Evolutionary conservation across 2,329 filamentous ascomycete species (phyloP), one percentile per base, ranked within the genome.

Genomic region (Ampelomyces quisqualis): DNA sequence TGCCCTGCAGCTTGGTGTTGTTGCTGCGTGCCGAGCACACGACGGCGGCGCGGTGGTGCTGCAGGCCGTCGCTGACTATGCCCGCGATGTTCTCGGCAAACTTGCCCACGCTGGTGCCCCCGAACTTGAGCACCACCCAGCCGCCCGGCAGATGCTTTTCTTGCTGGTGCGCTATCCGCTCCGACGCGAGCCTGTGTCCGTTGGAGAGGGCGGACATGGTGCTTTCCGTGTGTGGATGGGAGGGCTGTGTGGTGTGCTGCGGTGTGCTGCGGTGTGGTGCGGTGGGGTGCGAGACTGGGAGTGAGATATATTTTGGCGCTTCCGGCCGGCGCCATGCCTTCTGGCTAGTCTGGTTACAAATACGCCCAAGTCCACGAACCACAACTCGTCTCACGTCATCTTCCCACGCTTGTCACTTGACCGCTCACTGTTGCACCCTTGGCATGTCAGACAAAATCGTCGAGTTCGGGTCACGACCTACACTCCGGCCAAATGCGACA

Each of bases 21-120:
- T 88, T 93, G 72, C 90, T 96, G 66, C 93, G 79, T 28, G 93
- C 93, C 47, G 93, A 98, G 73, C 93, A 98, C 43, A 98, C 91
- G 42, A 98, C 85, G 41, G 90, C 90, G 51, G 96, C 83, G 68
- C 84, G 84, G 64, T 89, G 84, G 42, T 81, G 74, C 39, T 74
- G 74, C 40, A 94, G 63, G 45, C 71, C 69, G 49, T 68, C 65
- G 58, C 73, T 76, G 55, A 90, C 80, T 63, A 91, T 88, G 58
- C 86, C 69, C 44, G 72, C 73, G 60, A 77, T 77, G 51, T 73
- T 70, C 53, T 72, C 78, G 37, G 90, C 85, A 60, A 95, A 95
- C 72, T 97, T 97, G 58, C 91, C 93, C 36, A 97, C 87, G 64
- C 88, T 95, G 37, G 91, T 98, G 36, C 91, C 91, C 49, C 90